Conservation (phyloP, 345 rosid species). For the Salix viminalis region DNA sequence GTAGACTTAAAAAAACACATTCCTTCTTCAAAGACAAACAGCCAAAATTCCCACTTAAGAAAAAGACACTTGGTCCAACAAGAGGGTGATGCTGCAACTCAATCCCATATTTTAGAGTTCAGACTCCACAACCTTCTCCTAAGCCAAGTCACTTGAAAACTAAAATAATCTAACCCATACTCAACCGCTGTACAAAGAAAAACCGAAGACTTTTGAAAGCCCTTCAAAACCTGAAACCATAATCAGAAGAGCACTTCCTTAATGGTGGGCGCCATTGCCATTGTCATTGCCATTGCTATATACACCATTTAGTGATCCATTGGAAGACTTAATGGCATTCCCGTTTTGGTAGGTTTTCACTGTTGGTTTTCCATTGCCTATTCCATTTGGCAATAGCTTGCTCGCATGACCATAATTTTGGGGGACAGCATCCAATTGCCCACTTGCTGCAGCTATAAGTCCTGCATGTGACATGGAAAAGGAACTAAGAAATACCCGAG, state of each 20-base stretch:
- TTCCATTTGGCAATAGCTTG: slow-evolving; percentile 37
- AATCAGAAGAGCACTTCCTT: slow-evolving; percentile 1
- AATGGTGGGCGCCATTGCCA: slow-evolving; percentile 53
- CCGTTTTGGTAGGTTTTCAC: slow-evolving; percentile 48
- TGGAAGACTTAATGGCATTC: slow-evolving; percentile 23
- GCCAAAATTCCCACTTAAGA: slow-evolving; percentile 4
- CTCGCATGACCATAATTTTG: slow-evolving; percentile 29
- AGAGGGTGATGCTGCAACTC: not conserved
- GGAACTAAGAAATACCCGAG: not conserved
- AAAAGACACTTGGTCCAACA: not conserved
- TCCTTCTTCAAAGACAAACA: not conserved
- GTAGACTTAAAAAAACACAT: not conserved
- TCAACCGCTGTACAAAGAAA: slow-evolving; percentile 36
- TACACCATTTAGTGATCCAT: slow-evolving; percentile 36
- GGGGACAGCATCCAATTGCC: slow-evolving; percentile 47
- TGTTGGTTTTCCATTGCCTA: slow-evolving; percentile 36
- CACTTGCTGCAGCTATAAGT: slow-evolving; percentile 62
- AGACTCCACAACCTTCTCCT: slow-evolving; percentile 14
- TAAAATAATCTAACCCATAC: slow-evolving; percentile 20
- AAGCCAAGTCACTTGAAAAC: slow-evolving; percentile 8
- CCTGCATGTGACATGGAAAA: slow-evolving; percentile 33
- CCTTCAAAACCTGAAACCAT: slow-evolving; percentile 18
- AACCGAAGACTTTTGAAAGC: slow-evolving; percentile 19
- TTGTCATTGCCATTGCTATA: slow-evolving; percentile 68
- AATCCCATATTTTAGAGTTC: slow-evolving; percentile 4